Base-by-base conservation (phyloP, 768 basidiomycete genomes). In the Holtermannia corniformis region DNA sequence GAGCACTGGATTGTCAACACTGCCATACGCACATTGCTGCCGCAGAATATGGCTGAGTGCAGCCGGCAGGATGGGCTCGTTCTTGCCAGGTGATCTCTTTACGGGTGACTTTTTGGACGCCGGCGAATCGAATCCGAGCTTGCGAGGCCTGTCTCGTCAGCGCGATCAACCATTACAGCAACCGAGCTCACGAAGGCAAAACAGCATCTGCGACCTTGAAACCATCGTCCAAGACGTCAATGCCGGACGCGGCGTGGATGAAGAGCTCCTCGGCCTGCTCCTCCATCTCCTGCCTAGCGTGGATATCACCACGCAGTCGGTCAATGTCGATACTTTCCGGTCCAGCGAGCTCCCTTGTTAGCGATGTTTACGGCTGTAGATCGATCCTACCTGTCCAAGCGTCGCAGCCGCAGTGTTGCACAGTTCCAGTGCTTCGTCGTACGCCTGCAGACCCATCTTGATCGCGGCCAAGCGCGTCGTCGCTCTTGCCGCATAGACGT, bases 381-480 rank as follows among this genome's bases (percentile, higher is more conserved):
- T 44, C 19, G 37, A n/a, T 41, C 37, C 12, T 41, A 41, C n/a
- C 37, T 12, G 37, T n/a, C n/a, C 32, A 37, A 37, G 32, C 32
- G 16, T 7, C 7, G 32, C 32, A 37, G 32, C 32, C 10, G 37
- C n/a, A 41, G 7, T 20, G 10, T 44, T 20, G 10, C 7, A 44
- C 20, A 28, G 47, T 23, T 48, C 23, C n/a, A 48, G 20, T 5
- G 23, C 5, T 10, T 24, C 25, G 10, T 50, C 49, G 41, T 46
- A 62, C 23, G 58, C 51, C 16, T 57, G 53, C 60, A 85, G 77
- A 44, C 82, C 78, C 3, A 89, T 68, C 44, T 83, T 77, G 1
- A 93, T 75, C 57, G 91, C 86, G 2, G 80, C 85, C 49, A 81
- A 79, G 60, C 79, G 76, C 0, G 82, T 77, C 24, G 84, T 71